Evolutionary conservation across 768 basidiomycete genomes (phyloP), one percentile per base, ranked within the genome.

Genomic region (Rhodotorula paludigena): DNA sequence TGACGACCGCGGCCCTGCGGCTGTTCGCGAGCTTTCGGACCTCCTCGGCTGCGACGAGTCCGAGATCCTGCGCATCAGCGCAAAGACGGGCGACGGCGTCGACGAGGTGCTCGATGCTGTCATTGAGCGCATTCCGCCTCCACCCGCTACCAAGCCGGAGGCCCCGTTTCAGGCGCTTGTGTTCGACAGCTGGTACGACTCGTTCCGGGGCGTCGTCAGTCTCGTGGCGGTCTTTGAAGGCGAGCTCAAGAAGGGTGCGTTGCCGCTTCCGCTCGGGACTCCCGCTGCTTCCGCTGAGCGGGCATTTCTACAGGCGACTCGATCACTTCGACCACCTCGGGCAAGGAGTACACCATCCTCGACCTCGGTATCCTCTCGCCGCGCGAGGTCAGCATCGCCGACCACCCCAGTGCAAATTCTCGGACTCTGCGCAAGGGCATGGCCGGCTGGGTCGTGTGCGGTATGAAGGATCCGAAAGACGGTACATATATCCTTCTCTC

Each of bases 401-500:
- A 72, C 28, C 47, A 57, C 45, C 75, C 55, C 21, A 63, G 63
- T 58, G 55, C 57, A 2, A 54, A 32, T 2, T 55, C 57, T 1
- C 62, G 66, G 9, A 33, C 49, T 0, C 44, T 73, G 5, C 41
- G 65, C 6, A 69, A 68, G 30, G 72, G 72, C 1, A 66, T 66
- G 68, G 69, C 71, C 23, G 74, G 74, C 0, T 76, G 68, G 63
- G n/a, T 76, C 48, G 72, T 73, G 0, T 98, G 94, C 78, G 94
- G 92, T 76, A 98, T 99, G 94, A 99, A 97, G 78, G 89, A 96
- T 73, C 89, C 89, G 16, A 85, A 89, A 21, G 92, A 98, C 82
- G 92, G 92, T 92, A 63, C 49, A 76, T 21, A 20, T 21, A 30
- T 9, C 20, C 3, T 20, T 45, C 33, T 23, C 44, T 38, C 45